phyloP scores from a whole-genome alignment of 2,329 filamentous ascomycete species.

The Fusarium fracticaudum region DNA sequence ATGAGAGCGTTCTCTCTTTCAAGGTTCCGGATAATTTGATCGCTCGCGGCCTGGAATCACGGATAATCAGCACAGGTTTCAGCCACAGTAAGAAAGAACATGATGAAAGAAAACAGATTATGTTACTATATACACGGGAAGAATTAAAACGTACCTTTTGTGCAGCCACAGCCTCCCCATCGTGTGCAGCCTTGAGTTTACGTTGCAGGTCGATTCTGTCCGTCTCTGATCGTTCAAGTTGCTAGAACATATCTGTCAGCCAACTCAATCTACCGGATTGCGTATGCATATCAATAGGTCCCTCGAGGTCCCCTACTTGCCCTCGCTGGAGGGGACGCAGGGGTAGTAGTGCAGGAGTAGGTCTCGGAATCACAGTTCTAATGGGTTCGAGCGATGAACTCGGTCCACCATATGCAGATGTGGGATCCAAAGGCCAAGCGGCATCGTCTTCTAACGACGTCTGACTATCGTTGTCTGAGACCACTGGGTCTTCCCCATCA shows the following conservation, averaged over 20 bases:
- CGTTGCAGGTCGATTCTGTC: conserved; percentile 66
- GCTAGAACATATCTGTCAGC: conserved; percentile 50
- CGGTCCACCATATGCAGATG: not conserved
- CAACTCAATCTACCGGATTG: not conserved
- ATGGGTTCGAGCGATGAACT: not conserved
- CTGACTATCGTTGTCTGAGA: not conserved
- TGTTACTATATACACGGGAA: conserved; percentile 1
- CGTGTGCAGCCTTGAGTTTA: conserved; percentile 62
- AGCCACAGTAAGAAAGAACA: not conserved
- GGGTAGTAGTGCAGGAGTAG: not conserved
- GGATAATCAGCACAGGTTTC: conserved; percentile 21
- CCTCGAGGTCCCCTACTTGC: not conserved
- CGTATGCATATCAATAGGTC: not conserved
- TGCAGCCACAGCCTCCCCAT: conserved; percentile 58
- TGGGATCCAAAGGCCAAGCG: not conserved
- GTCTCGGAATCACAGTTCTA: not conserved
- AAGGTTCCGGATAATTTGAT: conserved; percentile 72
- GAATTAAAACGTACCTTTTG: conserved; percentile 60
- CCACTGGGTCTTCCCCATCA: conserved; percentile 21
- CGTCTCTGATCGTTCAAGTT: conserved; percentile 67
- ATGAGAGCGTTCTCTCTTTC: conserved; percentile 83
- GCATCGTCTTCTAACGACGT: not conserved
- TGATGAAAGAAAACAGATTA: not conserved
- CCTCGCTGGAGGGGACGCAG: not conserved
- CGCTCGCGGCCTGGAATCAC: conserved; percentile 56